Evolutionary conservation across 23 red algal species (phyloP), one percentile per base, ranked within the genome.

Genomic region (Pyropia haitanensis): DNA sequence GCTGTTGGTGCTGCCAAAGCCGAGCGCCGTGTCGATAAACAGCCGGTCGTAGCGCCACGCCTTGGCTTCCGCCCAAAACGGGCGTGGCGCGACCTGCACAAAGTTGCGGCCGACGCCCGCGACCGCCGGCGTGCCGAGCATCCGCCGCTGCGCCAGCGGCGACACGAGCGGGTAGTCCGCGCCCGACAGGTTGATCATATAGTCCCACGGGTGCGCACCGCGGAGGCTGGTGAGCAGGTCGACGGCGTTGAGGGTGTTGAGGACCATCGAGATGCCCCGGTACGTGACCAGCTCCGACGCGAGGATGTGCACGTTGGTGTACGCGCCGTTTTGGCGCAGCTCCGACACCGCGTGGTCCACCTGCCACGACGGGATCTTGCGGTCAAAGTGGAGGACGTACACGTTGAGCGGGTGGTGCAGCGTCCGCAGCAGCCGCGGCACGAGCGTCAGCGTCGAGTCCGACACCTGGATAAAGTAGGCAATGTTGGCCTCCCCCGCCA

Each of bases 321-420:
- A 78, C 21, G 67, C 64, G 9, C 26, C n/a, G 39, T 62, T 61
- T 4, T n/a, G 30, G 28, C 66, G 55, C 22, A 84, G 61, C 15
- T 60, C 65, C 16, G 70, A 21, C 6, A 18, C 17, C 6, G 79
- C 79, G 24, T 84, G 79, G 4, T 51, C 52, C 51, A 68, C 58
- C 30, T 84, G 79, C 79, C 79, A 84, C 28, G 68, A 53, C 18
- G 76, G 77, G 59, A 91, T 91, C 54, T 91, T 91, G 53, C 75
- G 74, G 61, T 91, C 87, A 61, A 91, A 78, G 64, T 91, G 87
- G 15, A 91, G 57, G 18, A 83, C 61, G 67, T 91, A 91, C 17
- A 73, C 54, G 48, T 91, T 91, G 4, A 68, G 26, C 0, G 87
- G 77, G 59, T 91, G 77, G 27, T 75, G 74, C 15, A 91, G n/a